These are phyloP conservation scores for Solanum bulbocastanum DNA, from an alignment of 257 asterid genomes.

Conservation along the genomic window DNA sequence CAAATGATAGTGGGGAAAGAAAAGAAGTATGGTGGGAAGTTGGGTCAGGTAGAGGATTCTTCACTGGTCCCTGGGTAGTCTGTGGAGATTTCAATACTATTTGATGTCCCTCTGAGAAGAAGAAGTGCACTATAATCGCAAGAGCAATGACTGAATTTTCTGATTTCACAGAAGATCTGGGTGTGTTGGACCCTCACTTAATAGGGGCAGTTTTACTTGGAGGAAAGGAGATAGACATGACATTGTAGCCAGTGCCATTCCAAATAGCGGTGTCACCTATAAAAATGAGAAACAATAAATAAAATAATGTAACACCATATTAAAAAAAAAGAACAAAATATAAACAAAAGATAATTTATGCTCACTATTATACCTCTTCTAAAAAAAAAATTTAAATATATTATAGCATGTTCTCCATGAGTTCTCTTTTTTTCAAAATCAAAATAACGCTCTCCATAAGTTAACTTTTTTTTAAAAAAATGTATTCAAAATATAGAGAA, in stretches of 20 bases:
- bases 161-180: background rate
- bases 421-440: too few species aligned
- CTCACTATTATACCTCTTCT: background rate
- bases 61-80: background rate
- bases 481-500: background rate
- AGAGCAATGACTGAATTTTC: background rate
- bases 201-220: background rate
- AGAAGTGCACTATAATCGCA: background rate
- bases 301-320: background rate
- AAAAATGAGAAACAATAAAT: background rate
- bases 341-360: background rate
- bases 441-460: too few species aligned
- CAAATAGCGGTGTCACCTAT: background rate
- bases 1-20: background rate
- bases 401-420: background rate
- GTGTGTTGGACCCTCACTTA: background rate
- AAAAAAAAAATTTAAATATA: too few species aligned
- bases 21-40: background rate
- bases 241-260: background rate
- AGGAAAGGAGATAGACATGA: background rate
- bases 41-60: background rate
- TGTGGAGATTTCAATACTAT: background rate
- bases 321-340: background rate
- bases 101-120: background rate
- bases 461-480: too few species aligned